Conservation (phyloP, 2,329 filamentous ascomycete species). For the Alternaria rosae region DNA sequence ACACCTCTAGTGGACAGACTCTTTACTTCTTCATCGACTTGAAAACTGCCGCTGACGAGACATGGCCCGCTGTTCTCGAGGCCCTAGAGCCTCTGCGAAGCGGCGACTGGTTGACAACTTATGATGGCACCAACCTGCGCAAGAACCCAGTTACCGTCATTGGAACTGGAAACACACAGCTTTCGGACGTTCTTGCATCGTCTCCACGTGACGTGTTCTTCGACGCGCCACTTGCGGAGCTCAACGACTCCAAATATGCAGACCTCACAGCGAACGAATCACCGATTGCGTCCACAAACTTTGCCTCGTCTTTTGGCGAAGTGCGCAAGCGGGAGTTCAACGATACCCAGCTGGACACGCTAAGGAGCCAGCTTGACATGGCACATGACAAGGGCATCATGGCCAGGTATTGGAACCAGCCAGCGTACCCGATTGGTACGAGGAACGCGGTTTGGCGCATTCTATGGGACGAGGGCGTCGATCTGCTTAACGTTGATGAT, state of each 20-base stretch:
- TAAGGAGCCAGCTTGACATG: constrained; percentile 60
- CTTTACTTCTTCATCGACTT: constrained; percentile 71
- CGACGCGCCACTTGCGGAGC: constrained; percentile 62
- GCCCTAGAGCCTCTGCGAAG: constrained; percentile 65
- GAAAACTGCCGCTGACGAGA: constrained; percentile 64
- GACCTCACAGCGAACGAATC: constrained; percentile 59
- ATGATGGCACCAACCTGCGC: constrained; percentile 56
- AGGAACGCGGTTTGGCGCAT: constrained; percentile 61
- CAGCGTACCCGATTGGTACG: constrained; percentile 62
- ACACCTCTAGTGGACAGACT: constrained; percentile 64
- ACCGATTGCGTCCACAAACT: constrained; percentile 63
- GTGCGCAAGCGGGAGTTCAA: constrained; percentile 51
- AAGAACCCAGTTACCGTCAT: constrained; percentile 65
- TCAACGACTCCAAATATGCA: constrained; percentile 51
- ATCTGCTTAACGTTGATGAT: constrained; percentile 71
- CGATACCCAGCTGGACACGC: constrained; percentile 57
- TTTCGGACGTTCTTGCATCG: constrained; percentile 53
- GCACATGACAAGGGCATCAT: constrained; percentile 66
- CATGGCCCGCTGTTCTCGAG: constrained; percentile 63
- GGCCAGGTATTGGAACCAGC: constrained; percentile 70
- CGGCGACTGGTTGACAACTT: constrained; percentile 61
- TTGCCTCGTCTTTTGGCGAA: constrained; percentile 53
- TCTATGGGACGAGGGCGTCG: constrained; percentile 65
- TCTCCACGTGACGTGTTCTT: constrained; percentile 62
- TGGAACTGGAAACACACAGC: constrained; percentile 63